Evolutionary conservation across 2,329 filamentous ascomycete species (phyloP), one percentile per base, ranked within the genome.

Genomic region (Coniochaeta pulveracea): DNA sequence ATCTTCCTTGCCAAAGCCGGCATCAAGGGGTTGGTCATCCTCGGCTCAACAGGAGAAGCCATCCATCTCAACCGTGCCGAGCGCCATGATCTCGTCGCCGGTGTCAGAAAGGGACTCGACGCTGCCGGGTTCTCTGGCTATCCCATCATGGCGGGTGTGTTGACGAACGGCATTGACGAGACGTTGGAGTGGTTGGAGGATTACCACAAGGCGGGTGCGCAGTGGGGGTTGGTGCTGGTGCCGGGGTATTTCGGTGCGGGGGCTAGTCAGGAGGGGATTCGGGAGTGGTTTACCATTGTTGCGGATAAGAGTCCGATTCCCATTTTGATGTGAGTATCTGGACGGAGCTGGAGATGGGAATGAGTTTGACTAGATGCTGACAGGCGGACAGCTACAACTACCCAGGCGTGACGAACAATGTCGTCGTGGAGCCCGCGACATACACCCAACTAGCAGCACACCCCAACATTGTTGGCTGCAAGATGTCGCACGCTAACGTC

Each of bases 401-500:
- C 51, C 76, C 76, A 0, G 75, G 72, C 19, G 76, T 81, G 10
- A 76, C 72, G 3, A 81, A 81, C 54, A 67, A 69, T 41, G 59
- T 80, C 36, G 57, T 64, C 40, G 63, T 81, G 28, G 57, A 65
- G 4, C 71, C 74, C 3, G 61, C 69, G 29, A 76, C 72, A 3
- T 77, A 76, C 48, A 66, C 56, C 16, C 50, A 42, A 5, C 63
- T 81, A 27, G 71, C 76, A 3, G 55, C 61, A 32, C 72, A 80
- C 48, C 65, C 67, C 19, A 79, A 77, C 41, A 79, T 81, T 37
- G 76, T 80, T 1, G 76, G 76, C 35, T 76, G 71, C 55, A 81
- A 82, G 55, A 69, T 81, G 50, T 80, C 72, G 3, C 76, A 80
- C 47, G 74, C 72, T 29, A 71, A 79, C 46, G 68, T 80, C 32